Conservation (phyloP, 179 eudicot species). For the Pouteria campechiana region DNA sequence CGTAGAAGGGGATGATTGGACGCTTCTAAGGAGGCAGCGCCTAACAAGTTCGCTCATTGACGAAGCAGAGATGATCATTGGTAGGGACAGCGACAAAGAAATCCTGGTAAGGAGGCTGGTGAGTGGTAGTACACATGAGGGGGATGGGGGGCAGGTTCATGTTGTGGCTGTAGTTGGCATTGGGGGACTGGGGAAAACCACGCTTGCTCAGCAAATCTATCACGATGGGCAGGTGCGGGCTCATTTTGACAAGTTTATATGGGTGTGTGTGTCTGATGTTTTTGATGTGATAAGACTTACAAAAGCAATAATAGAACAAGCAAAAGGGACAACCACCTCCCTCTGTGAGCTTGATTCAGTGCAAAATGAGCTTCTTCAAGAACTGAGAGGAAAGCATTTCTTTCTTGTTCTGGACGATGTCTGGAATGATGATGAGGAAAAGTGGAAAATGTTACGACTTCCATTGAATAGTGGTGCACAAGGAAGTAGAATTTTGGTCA, state of each 20-base stretch:
- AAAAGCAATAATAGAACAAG: constrained; percentile 1
- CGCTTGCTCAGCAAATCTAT: constrained; percentile 2
- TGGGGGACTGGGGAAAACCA: constrained; percentile 11
- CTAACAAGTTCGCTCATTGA: too few relatives aligned
- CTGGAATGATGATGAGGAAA: constrained; percentile 12
- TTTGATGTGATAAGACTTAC: constrained; percentile 6
- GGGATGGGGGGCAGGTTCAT: too few relatives aligned
- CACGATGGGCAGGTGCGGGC: not conserved
- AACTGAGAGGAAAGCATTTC: constrained; percentile 1
- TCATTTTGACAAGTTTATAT: not conserved
- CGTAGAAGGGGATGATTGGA: constrained; percentile 4
- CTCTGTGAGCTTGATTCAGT: constrained; percentile 1
- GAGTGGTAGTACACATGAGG: not conserved
- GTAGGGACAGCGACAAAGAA: constrained; percentile 16
- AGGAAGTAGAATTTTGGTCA: constrained; percentile 14
- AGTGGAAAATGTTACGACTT: constrained; percentile 10
- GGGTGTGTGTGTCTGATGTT: constrained; percentile 13
- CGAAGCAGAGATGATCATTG: constrained; percentile 6
- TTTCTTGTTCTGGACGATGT: constrained; percentile 26
- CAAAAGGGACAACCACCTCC: not conserved
- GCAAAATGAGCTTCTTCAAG: not conserved
- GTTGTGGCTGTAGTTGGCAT: constrained; percentile 11
- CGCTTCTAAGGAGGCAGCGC: too few relatives aligned
- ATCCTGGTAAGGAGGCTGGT: constrained; percentile 4
- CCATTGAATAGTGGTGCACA: constrained; percentile 3